A percentile compares a stretch with the other conserved stretches of the same genome.
Conservation (phyloP, 805 yeast genomes). For the Hanseniaspora taiwanica region DNA sequence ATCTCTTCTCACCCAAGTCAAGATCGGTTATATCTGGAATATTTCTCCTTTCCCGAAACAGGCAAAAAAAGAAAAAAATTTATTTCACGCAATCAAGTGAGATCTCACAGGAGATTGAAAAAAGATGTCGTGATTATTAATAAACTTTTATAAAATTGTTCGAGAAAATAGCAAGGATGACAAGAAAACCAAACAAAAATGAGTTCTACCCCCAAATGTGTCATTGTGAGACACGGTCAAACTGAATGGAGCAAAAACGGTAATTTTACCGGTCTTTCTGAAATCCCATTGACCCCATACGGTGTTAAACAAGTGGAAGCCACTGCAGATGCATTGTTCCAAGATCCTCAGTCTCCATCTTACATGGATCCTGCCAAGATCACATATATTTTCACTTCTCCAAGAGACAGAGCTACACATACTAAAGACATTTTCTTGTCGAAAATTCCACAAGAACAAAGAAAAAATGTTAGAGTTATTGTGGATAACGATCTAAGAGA, state of each 20-base stretch:
- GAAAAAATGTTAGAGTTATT: constrained; percentile 29
- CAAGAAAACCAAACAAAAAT: no score
- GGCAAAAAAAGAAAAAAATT: no score
- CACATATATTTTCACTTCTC: constrained; percentile 61
- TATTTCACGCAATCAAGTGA: no score
- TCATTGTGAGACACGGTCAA: constrained; percentile 75
- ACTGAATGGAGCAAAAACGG: constrained; percentile 95
- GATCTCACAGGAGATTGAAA: no score
- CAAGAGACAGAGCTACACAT: constrained; percentile 65
- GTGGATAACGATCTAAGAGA: constrained; percentile 67
- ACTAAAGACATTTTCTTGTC: constrained; percentile 50
- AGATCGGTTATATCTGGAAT: no score
- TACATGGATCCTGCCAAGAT: constrained; percentile 52
- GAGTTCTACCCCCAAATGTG: constrained; percentile 43
- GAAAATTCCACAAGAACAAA: constrained; percentile 30
- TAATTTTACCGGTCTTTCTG: constrained; percentile 81
- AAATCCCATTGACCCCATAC: constrained; percentile 59
- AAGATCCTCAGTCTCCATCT: constrained; percentile 26
- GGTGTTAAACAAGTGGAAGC: constrained; percentile 67
- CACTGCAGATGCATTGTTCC: constrained; percentile 62
- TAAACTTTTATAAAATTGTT: no score
- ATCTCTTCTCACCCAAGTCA: no score
- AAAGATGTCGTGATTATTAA: no score
- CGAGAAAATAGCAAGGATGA: no score
- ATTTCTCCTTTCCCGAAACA: no score